phyloP scores from a whole-genome alignment of 1,139 yeast genomes.

The Lodderomyces beijingensis region DNA sequence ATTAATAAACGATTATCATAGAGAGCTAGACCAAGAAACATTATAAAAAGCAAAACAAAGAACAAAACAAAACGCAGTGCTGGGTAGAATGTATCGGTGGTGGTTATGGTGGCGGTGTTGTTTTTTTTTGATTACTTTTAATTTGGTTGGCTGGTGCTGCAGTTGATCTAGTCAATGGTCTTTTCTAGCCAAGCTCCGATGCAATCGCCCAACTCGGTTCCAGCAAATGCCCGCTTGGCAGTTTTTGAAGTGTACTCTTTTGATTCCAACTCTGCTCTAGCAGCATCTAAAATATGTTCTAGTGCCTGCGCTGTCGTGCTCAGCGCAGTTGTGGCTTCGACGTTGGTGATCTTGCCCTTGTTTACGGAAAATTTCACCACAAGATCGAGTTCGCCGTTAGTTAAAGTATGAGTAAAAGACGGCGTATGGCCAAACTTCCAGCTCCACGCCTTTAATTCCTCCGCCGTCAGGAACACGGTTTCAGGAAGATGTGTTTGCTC shows the following conservation, averaged over 20 bases:
- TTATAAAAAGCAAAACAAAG: too few species aligned
- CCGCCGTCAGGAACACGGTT: conserved; percentile 40
- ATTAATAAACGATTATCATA: too few species aligned
- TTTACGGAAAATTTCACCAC: conserved; percentile 38
- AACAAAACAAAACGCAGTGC: too few species aligned
- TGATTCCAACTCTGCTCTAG: neutral
- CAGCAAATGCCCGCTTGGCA: neutral
- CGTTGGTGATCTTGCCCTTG: conserved; percentile 20
- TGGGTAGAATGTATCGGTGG: too few species aligned
- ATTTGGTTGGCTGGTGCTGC: too few species aligned
- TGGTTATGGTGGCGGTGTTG: too few species aligned
- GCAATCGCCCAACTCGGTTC: neutral
- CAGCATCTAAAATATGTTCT: neutral
- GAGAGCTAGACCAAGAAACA: too few species aligned
- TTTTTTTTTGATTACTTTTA: too few species aligned
- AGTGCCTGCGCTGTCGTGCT: neutral
- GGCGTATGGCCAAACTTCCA: conserved; percentile 79
- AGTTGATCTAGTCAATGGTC: too few species aligned
- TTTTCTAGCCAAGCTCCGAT: conserved; percentile 1
- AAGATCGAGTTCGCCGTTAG: conserved; percentile 26
- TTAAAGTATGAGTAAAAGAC: conserved; percentile 46
- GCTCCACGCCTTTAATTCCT: conserved; percentile 52
- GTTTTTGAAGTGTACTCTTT: neutral
- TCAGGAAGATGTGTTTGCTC: conserved; percentile 37
- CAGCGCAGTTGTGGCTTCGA: neutral